Percentiles rank a stretch among this genome's conserved stretches.
These are phyloP conservation scores for Penicillium antarcticum DNA, from an alignment of 495 filamentous ascomycete species.

Conservation along the genomic window DNA sequence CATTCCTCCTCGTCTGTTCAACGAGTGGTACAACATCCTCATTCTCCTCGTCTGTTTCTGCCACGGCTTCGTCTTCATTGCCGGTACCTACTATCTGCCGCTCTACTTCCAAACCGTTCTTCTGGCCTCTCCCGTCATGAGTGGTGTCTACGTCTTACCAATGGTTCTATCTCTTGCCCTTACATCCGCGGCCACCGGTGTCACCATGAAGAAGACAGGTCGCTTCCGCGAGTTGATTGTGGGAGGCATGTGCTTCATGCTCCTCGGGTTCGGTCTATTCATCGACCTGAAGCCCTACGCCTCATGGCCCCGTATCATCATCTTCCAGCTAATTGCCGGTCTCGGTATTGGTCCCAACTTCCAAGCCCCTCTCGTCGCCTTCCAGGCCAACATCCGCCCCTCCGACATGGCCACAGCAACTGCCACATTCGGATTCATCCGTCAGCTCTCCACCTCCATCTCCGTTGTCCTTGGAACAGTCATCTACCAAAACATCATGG, in stretches of 20 bases:
- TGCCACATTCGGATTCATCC: slow-evolving; percentile 50
- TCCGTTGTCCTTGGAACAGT: slow-evolving; percentile 55
- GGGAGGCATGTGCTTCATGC: slow-evolving; percentile 47
- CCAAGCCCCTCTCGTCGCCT: slow-evolving; percentile 56
- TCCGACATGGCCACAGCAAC: slow-evolving; percentile 52
- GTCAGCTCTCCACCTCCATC: slow-evolving; percentile 49
- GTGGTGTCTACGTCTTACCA: slow-evolving; percentile 77
- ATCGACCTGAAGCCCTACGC: slow-evolving; percentile 47
- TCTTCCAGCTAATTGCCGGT: slow-evolving; percentile 52
- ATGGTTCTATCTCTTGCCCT: slow-evolving; percentile 68
- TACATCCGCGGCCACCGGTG: slow-evolving; percentile 59
- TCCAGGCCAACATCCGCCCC: slow-evolving; percentile 50
- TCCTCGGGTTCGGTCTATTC: slow-evolving; percentile 53
- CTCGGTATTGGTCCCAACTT: slow-evolving; percentile 56
- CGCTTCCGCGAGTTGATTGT: slow-evolving; percentile 48
- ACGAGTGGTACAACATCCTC: slow-evolving; percentile 54
- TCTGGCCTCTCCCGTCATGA: slow-evolving; percentile 66
- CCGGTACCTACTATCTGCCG: slow-evolving; percentile 70
- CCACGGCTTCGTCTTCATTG: slow-evolving; percentile 73
- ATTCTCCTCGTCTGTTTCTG: slow-evolving; percentile 55
- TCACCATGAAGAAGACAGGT: slow-evolving; percentile 70
- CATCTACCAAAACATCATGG: slow-evolving; percentile 55
- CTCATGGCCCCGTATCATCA: slow-evolving; percentile 50
- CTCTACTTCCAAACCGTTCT: slow-evolving; percentile 78
- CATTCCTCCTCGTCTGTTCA: slow-evolving; percentile 71